These are phyloP conservation scores for Crithidia sp. DNA, from an alignment of 208 protist species.

Conservation along the genomic window DNA sequence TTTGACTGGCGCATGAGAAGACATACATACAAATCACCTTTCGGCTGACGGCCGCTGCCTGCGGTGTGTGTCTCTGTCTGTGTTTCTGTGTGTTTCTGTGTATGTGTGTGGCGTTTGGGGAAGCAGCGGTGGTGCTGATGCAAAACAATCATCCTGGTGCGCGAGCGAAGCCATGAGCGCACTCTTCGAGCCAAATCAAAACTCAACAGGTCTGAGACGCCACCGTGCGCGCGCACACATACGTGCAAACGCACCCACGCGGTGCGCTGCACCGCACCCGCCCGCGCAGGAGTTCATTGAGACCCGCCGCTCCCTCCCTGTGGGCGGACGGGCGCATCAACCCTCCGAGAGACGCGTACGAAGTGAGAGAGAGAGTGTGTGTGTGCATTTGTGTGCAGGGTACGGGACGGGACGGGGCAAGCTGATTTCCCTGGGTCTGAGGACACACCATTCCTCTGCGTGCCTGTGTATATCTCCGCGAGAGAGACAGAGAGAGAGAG, in stretches of 20 bases:
- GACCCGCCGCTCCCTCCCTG: constrained; percentile 15
- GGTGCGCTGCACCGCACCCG: neutral
- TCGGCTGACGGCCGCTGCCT: constrained; percentile 20
- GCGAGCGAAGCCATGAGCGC: constrained; percentile 35
- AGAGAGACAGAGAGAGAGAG: no score
- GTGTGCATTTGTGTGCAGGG: no score
- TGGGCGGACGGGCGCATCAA: constrained; percentile 32
- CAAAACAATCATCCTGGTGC: constrained; percentile 18
- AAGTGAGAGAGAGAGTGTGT: no score
- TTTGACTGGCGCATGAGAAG: constrained; percentile 32
- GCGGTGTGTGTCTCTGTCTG: neutral
- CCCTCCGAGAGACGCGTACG: constrained; percentile 18
- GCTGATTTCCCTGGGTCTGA: no score
- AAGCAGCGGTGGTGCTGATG: constrained; percentile 19
- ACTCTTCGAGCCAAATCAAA: constrained; percentile 34
- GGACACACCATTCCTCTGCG: no score
- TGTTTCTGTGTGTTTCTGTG: neutral
- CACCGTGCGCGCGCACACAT: neutral
- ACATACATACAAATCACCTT: constrained; percentile 36
- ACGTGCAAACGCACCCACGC: no score
- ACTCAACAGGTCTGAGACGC: constrained; percentile 33
- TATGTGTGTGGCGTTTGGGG: neutral
- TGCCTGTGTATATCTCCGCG: no score
- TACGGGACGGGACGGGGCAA: no score
- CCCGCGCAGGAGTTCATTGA: constrained; percentile 27